Evolutionary conservation across 257 asterid species (phyloP).

Genomic region (Primulina eburnea): DNA sequence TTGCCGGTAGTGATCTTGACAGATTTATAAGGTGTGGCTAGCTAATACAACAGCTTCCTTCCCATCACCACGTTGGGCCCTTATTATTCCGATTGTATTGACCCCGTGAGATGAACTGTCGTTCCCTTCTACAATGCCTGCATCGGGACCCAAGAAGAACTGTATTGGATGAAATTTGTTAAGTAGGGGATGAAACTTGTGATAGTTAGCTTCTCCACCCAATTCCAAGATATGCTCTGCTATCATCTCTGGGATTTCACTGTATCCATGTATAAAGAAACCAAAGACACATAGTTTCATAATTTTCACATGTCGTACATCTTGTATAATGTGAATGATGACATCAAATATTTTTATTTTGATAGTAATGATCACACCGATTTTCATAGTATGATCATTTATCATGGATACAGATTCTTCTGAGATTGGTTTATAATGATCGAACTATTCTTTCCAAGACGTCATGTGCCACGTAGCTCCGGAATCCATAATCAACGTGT

Average conservation of each 20-base stretch:
- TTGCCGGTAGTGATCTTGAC: constrained; percentile 51
- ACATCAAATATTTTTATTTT: too few relatives aligned
- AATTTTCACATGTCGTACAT: too few relatives aligned
- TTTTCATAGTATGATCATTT: too few relatives aligned
- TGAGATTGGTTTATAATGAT: too few relatives aligned
- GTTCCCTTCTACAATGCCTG: constrained; percentile 49
- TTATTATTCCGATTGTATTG: constrained; percentile 79
- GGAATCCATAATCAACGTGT: too few relatives aligned
- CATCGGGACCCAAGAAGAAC: constrained; percentile 73
- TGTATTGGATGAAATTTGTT: constrained; percentile 63
- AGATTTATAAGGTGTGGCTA: constrained; percentile 91
- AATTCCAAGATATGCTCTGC: constrained; percentile 57
- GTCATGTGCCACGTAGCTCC: too few relatives aligned
- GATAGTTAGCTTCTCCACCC: constrained; percentile 89
- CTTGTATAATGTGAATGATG: too few relatives aligned
- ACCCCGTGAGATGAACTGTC: constrained; percentile 59
- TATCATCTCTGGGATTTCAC: constrained; percentile 66
- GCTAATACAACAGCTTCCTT: constrained; percentile 93
- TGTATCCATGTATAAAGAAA: constrained; percentile 33
- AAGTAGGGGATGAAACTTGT: constrained; percentile 58
- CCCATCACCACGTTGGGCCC: constrained; percentile 96
- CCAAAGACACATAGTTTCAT: constrained; percentile 11
- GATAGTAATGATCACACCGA: too few relatives aligned
- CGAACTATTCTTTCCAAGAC: too few relatives aligned
- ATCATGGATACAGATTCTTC: too few relatives aligned